Base-by-base conservation (phyloP, 495 filamentous ascomycete genomes). In the Tuber umbilicatum region DNA sequence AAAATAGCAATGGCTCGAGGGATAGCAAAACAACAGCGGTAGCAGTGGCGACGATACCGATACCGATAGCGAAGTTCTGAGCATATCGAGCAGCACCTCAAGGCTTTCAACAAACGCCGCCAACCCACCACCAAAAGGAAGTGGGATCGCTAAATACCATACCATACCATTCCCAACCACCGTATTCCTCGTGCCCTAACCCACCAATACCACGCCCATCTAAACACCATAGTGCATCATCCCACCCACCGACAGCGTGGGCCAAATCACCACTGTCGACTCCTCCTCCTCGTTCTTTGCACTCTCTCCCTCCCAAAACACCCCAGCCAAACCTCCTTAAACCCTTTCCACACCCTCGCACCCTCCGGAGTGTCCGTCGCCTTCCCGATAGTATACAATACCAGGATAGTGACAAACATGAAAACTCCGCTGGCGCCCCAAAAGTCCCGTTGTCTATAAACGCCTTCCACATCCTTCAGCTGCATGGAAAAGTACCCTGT, bases 401-500 rank as follows among this genome's bases (percentile, higher is more conserved):
- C 75, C 23, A 90, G 42, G 67, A 93, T 84, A 4, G 90, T 91
- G 39, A 91, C 60, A 38, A 85, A 85, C 69, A 93, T 87, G 50
- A 92, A 88, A 55, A 93, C 87, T 9, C 85, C 89, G 81, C 94
- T 94, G 45, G 85, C 84, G 31, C 86, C 85, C 93, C 93, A 97
- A 80, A 93, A 97, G 55, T 90, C 86, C 45, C 80, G 86, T 37
- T 85, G 81, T 0, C 86, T 88, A 83, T 91, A 94, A 27, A 85
- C 83, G 6, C 82, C 85, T 68, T 87, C 84, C 14, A 91, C 82
- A 19, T 89, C 89, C 37, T 83, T 79, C 68, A 95, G 86, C 80
- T 93, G 88, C 31, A 90, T 88, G 2, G 89, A 91, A 80, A 95
- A 97, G 84, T 94, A 96, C n/a, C 85, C 90, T 17, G 91, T 94